Base-by-base conservation (phyloP, 768 basidiomycete species). In the Sarcodon sp. region DNA sequence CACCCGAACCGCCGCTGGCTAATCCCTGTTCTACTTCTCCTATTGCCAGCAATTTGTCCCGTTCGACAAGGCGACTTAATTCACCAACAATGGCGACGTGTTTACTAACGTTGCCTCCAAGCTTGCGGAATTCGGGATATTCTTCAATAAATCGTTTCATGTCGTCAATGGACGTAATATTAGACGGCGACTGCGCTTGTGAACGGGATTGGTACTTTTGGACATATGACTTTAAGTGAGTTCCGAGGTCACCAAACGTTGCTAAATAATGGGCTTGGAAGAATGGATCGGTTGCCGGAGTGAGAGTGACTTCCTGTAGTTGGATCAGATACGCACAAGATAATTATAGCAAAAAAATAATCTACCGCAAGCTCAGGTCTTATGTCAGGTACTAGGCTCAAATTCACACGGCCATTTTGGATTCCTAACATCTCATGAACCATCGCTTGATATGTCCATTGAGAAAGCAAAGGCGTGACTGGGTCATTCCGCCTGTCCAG, bases 401-500 rank as follows among this genome's bases (percentile, higher is more conserved):
- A 64, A 59, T 89, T 81, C 3, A 98, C 92, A 50, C 96, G 76
- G 15, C 94, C 94, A 59, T 97, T 98, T 52, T 87, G 82, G 43
- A 99, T 96, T 2, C 87, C 85, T 6, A 98, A 66, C 11, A 96
- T 70, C 61, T 98, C 96, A 58, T 99, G 96, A 0, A 98, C 96
- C 93, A 98, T 97, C 1, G 94, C 96, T 62, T 98, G 94, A 66
- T 98, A 98, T 21, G 96, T 98, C 96, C 96, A 98, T 64, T 97
- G 96, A 2, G 90, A 90, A 32, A 98, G 72, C 35, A 98, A 67
- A 4, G 96, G 96, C 0, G 96, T 98, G 5, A 98, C 89, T 2
- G 96, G 96, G 59, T 99, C 96, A 64, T 96, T 97, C 53, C 94
- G 72, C 52, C 96, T 77, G 66, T 99, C 96, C 48, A 99, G 73